These are phyloP conservation scores for Pluteus cervinus DNA, from an alignment of 768 basidiomycete genomes.

Conservation along the genomic window DNA sequence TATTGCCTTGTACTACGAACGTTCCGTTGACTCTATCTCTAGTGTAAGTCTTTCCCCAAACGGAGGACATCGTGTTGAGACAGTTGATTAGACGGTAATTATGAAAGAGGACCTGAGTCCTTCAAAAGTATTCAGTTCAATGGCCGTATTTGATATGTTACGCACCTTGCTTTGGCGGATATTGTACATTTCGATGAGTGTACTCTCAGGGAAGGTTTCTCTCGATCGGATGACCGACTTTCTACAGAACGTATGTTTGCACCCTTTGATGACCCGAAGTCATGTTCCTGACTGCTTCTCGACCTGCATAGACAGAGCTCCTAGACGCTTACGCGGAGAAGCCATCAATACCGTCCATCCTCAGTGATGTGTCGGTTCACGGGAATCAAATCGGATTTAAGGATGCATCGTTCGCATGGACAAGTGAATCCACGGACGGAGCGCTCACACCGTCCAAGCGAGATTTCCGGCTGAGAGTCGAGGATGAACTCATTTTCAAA, in stretches of 20 bases:
- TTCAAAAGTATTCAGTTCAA: conserved; percentile 44
- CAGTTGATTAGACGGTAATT: conserved; percentile 35
- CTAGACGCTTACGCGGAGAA: conserved; percentile 33
- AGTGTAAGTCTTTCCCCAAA: no score
- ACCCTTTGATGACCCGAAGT: no score
- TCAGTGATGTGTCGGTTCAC: neutral
- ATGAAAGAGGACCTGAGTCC: conserved; percentile 35
- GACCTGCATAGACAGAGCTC: conserved; percentile 47
- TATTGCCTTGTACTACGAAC: neutral
- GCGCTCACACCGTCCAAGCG: conserved; percentile 35
- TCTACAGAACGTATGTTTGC: conserved; percentile 24
- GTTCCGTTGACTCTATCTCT: no score
- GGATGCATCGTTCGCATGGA: conserved; percentile 54
- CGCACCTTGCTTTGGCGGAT: conserved; percentile 41
- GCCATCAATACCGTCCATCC: conserved; percentile 5
- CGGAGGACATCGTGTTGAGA: no score
- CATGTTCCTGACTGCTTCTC: conserved; percentile 3
- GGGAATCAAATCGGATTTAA: conserved; percentile 42
- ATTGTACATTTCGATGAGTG: conserved; percentile 18
- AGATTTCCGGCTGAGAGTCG: conserved; percentile 42
- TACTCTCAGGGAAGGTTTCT: conserved; percentile 50
- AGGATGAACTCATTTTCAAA: conserved; percentile 51
- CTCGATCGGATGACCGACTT: conserved; percentile 46
- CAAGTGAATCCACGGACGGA: conserved; percentile 25
- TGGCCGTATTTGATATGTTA: conserved; percentile 59